Evolutionary conservation across 495 filamentous ascomycete species (phyloP).

Genomic region (Chlorociboria aeruginascens): DNA sequence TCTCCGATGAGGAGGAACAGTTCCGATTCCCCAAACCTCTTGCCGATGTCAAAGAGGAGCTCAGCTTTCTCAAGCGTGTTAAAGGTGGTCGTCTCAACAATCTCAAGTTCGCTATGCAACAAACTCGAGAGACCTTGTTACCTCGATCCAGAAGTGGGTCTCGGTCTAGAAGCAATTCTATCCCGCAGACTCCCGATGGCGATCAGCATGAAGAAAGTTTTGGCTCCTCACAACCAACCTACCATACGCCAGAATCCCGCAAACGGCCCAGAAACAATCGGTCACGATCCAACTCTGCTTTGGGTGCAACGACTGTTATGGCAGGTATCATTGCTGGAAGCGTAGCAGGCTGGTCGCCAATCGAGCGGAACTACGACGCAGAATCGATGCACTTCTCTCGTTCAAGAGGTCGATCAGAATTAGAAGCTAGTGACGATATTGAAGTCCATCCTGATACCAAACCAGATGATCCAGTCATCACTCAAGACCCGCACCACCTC

Average conservation of each 20-base stretch:
- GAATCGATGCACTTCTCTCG: conserved; percentile 37
- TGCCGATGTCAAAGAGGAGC: conserved; percentile 67
- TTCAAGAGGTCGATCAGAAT: conserved; percentile 28
- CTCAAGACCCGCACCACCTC: conserved; percentile 30
- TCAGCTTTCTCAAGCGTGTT: conserved; percentile 79
- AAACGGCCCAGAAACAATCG: conserved; percentile 54
- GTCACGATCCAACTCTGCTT: conserved; percentile 77
- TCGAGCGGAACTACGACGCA: conserved; percentile 46
- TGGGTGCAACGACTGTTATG: conserved; percentile 77
- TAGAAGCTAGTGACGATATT: conserved; percentile 41
- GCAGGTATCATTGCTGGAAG: conserved; percentile 80
- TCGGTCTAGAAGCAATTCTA: conserved; percentile 58
- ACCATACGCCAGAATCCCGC: conserved; percentile 62
- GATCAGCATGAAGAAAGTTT: conserved; percentile 22
- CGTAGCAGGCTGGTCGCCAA: conserved; percentile 78
- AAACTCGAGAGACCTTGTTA: conserved; percentile 63
- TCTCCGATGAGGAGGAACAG: conserved; percentile 66
- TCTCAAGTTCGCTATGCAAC: conserved; percentile 71
- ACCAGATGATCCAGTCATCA: conserved; percentile 40
- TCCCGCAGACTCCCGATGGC: conserved; percentile 58
- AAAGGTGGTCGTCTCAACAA: conserved; percentile 85
- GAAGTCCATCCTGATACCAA: conserved; percentile 15
- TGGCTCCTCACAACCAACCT: conserved; percentile 33
- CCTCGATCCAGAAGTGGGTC: conserved; percentile 63
- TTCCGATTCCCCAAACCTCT: conserved; percentile 63